Evolutionary conservation across 352 stramenopile genomes (phyloP), one percentile per base, ranked within the genome.

Genomic region (Pythium aristosporum): DNA sequence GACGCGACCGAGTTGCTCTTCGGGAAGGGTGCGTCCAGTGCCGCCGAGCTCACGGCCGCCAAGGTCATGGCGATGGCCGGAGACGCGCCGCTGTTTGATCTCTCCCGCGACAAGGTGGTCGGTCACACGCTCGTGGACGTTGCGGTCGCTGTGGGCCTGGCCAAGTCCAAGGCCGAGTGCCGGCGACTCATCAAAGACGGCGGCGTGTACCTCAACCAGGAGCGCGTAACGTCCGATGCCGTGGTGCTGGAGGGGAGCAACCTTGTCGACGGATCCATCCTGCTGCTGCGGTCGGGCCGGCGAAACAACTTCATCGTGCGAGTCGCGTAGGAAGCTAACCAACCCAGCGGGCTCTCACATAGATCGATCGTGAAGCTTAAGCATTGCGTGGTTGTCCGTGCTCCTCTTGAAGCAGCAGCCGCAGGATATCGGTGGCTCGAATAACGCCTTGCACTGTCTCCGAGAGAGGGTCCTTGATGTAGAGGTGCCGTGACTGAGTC

Each of bases 131-230:
- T 99, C 34, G 82, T 97, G 55, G 96, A 99, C 68, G 72, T 99
- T 25, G 96, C 96, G 47, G 75, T 98, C 7, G 68, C 76, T 50
- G 74, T 98, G 28, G 85, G 88, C n/a, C 77, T 98, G 13, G 76
- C 76, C 16, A 96, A 84, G 61, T 98, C 92, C 18, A 99, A 99
- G 79, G 97, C 96, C 58, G 96, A 99, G 69, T 97, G 91, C 41
- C 82, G 94, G 57, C 84, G 97, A 63, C 72, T 99, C 50, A 99
- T 99, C 71, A 95, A 97, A 60, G 94, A 93, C 54, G 96, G 97
- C 37, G 97, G 96, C 54, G 80, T 98, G 55, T 98, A 97, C 74
- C 65, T 99, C 34, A 97, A 97, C 65, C 96, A 98, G 50, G 76
- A 90, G 48, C 87, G 87, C 43, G 71, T 96, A 30, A 71, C 81